Evolutionary conservation across 768 basidiomycete species (phyloP).

Genomic region (Pleurotus platypus): DNA sequence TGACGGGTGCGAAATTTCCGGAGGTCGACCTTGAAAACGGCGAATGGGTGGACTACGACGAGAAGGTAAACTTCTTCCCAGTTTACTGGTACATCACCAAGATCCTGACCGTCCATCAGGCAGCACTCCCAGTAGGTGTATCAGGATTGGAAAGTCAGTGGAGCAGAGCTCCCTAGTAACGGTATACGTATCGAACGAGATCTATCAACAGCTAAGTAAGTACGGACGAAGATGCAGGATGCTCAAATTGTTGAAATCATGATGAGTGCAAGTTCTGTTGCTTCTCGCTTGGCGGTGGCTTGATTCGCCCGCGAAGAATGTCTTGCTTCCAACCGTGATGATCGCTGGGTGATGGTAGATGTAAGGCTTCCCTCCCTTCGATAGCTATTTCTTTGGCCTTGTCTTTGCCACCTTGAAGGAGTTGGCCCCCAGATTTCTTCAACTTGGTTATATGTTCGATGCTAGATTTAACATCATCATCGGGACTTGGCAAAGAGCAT

Average conservation of each 20-base stretch:
- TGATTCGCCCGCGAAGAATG: slow-evolving; percentile 23
- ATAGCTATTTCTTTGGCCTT: slow-evolving; percentile 23
- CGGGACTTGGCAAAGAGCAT: too few species aligned
- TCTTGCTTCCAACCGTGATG: slow-evolving; percentile 12
- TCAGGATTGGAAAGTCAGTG: slow-evolving; percentile 64
- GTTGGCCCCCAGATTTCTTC: slow-evolving; percentile 35
- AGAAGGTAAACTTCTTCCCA: slow-evolving; percentile 55
- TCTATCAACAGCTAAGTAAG: neutral
- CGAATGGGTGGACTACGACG: slow-evolving; percentile 89
- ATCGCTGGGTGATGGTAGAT: neutral
- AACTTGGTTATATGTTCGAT: slow-evolving; percentile 43
- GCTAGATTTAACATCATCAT: slow-evolving; percentile 18
- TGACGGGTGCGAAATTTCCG: slow-evolving; percentile 49
- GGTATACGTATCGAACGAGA: neutral
- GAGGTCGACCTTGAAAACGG: slow-evolving; percentile 65
- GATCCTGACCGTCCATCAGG: slow-evolving; percentile 28
- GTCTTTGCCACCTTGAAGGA: slow-evolving; percentile 28
- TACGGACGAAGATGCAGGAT: neutral
- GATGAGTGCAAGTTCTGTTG: too few species aligned
- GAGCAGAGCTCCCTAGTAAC: slow-evolving; percentile 48
- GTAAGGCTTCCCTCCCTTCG: slow-evolving; percentile 15
- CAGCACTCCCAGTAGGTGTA: slow-evolving; percentile 64
- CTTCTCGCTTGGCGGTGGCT: neutral
- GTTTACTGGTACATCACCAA: slow-evolving; percentile 1
- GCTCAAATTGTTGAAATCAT: too few species aligned